Conservation (phyloP, 2,329 filamentous ascomycete genomes). For the Alternaria solani region DNA sequence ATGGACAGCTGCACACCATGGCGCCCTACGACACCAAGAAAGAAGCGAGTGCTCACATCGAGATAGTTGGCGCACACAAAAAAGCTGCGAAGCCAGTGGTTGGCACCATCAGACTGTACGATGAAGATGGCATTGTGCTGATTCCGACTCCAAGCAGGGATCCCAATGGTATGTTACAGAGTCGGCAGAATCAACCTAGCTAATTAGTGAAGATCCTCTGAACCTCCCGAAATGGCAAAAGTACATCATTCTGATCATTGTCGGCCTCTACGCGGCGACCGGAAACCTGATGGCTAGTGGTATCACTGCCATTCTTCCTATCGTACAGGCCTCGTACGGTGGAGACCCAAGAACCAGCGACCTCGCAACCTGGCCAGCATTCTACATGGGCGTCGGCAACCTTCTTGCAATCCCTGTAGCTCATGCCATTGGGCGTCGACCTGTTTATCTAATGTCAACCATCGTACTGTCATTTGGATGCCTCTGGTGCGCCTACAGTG, state of each 20-base stretch:
- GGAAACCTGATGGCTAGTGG: slow-evolving; percentile 21
- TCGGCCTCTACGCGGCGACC: slow-evolving; percentile 18
- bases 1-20: slow-evolving; percentile 4
- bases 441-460: slow-evolving; percentile 18
- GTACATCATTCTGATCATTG: slow-evolving; percentile 18
- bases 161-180: slow-evolving; percentile 15
- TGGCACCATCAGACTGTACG: slow-evolving; percentile 18
- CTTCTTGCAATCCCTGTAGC: slow-evolving; percentile 19
- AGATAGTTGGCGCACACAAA: slow-evolving; percentile 18
- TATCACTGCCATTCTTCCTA: slow-evolving; percentile 19
- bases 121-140: slow-evolving; percentile 21
- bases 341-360: slow-evolving; percentile 16
- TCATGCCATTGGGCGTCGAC: slow-evolving; percentile 18
- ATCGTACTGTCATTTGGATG: slow-evolving; percentile 17
- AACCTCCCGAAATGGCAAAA: slow-evolving; percentile 22
- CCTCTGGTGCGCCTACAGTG: slow-evolving; percentile 1
- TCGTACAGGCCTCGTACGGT: slow-evolving; percentile 11
- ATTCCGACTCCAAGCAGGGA: slow-evolving; percentile 21
- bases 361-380: slow-evolving; percentile 20
- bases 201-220: slow-evolving; percentile 6
- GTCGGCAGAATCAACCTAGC: not conserved
- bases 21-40: slow-evolving; percentile 10
- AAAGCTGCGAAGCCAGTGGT: slow-evolving; percentile 23
- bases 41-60: slow-evolving; percentile 12
- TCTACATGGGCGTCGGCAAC: slow-evolving; percentile 23